Evolutionary conservation across 441 rosid genomes (phyloP).

Genomic region (Aleurites moluccanus): DNA sequence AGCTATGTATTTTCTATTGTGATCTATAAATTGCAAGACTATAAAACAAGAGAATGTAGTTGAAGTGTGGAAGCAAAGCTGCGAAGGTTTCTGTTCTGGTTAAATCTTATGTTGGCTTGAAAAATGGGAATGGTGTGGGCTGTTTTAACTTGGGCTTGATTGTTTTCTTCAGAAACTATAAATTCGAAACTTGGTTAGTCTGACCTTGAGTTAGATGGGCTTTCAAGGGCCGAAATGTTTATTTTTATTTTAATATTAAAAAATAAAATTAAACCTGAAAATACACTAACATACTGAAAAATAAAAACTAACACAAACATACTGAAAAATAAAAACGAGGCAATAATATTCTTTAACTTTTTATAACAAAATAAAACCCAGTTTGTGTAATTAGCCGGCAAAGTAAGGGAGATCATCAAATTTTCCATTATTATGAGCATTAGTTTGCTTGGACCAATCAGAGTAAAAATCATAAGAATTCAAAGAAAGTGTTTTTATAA

Average conservation of each 20-base stretch:
- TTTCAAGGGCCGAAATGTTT: no score
- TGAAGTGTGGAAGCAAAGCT: neutral
- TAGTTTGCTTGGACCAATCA: neutral
- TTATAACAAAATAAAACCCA: no score
- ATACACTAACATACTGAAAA: no score
- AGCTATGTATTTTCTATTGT: neutral
- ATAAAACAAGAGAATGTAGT: neutral
- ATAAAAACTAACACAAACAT: no score
- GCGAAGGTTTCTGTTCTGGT: neutral
- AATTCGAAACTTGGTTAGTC: neutral
- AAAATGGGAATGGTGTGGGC: neutral
- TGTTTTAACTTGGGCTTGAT: neutral
- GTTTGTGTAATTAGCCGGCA: neutral
- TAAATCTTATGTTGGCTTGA: neutral
- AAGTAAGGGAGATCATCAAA: neutral
- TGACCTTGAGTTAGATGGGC: neutral
- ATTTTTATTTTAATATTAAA: no score
- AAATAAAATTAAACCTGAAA: no score
- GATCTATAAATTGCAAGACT: neutral
- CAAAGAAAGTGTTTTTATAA: neutral
- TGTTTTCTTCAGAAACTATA: neutral
- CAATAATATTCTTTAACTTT: no score
- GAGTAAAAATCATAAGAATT: constrained; percentile 13
- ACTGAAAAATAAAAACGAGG: no score
- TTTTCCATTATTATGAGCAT: neutral